phyloP scores from a whole-genome alignment of 345 rosid species.

The Hibiscus syriacus region DNA sequence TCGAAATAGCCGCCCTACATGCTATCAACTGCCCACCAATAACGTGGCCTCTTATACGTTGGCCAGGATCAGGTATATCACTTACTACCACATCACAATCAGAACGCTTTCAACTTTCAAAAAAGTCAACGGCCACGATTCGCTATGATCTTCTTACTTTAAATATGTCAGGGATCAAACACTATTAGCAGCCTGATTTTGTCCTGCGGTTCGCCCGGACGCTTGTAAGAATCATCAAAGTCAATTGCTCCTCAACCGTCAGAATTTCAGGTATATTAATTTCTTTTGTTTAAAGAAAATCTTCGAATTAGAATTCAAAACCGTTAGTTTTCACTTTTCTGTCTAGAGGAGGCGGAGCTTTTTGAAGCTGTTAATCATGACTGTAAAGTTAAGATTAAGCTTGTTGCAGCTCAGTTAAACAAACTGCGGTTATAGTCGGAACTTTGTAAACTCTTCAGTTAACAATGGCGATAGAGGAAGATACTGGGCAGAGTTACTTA shows the following conservation, averaged over 20 bases:
- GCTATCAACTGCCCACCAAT: background rate
- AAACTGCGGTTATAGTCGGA: background rate
- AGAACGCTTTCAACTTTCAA: background rate
- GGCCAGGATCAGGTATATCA: background rate
- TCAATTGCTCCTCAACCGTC: conserved; percentile 7
- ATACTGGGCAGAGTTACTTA: conserved; percentile 18
- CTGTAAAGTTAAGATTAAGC: background rate
- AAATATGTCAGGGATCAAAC: too few species aligned
- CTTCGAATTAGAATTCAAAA: background rate
- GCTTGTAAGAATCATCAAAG: background rate
- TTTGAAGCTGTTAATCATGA: background rate
- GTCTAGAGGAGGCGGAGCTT: background rate
- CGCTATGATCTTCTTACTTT: too few species aligned
- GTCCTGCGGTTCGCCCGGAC: background rate
- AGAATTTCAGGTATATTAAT: background rate
- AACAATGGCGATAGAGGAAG: conserved; percentile 39
- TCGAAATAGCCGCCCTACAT: background rate
- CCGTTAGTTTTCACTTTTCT: background rate
- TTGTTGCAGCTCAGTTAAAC: background rate
- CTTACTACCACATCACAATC: background rate
- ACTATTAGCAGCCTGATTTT: background rate
- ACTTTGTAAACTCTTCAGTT: background rate
- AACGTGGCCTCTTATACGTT: conserved; percentile 7
- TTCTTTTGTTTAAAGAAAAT: background rate
- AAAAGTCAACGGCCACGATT: conserved; percentile 9